Evolutionary conservation across 2,329 filamentous ascomycete species (phyloP), one percentile per base, ranked within the genome.

Genomic region (Fusarium sp.): DNA sequence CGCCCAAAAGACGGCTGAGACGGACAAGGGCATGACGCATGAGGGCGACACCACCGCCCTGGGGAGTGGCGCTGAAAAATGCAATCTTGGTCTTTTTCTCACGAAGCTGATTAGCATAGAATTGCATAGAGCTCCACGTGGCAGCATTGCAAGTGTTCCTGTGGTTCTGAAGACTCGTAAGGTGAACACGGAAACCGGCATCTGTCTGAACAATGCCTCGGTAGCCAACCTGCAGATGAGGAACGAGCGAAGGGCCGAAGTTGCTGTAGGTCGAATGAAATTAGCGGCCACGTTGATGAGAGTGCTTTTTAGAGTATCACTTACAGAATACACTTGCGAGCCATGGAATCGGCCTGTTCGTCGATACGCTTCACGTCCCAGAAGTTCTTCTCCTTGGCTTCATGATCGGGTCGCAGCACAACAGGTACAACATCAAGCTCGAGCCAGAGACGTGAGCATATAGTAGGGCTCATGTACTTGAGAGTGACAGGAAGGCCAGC

Each of bases 331-430:
- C 89, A 92, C 78, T 93, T 93, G 59, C 91, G 82, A 2, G 88
- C 88, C 84, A 93, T 90, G 1, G 88, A 90, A 71, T 94, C 91
- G 2, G 91, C 90, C 73, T 93, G 88, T 72, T 95, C 91, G 67
- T 93, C 91, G 5, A 93, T 82, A n/a, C 81, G 77, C 70, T 86
- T 85, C 31, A 77, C 73, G 41, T 82, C 78, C 80, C 83, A 84
- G 60, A 82, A 79, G 37, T 67, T 76, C 66, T 72, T 75, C 49
- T 68, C 74, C 65, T 78, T 77, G 60, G 74, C 70, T 37, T 79
- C 76, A 11, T 80, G 74, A 49, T 81, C 79, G 6, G 80, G 79
- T 9, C 76, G 78, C 60, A 92, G 80, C 4, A 89, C 83, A 36
- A 94, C 80, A 1, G 90, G 88, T 3, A 94, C 84, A 53, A 93